Base-by-base conservation (phyloP, 345 rosid species). In the Hibiscus mutabilis region DNA sequence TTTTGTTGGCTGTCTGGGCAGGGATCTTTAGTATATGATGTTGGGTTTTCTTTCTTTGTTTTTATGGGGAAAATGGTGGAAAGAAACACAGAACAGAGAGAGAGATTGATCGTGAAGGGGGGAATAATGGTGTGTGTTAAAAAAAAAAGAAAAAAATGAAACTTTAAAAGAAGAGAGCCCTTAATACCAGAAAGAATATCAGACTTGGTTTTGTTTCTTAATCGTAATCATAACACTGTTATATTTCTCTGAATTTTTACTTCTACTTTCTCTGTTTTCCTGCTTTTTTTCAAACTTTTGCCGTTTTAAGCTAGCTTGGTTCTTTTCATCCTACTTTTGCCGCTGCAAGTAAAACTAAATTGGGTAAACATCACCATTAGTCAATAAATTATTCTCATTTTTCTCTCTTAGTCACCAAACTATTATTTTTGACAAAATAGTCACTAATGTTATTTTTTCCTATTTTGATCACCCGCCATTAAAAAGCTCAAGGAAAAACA, bases 181-280 rank as follows among this genome's bases (percentile, higher is more conserved):
- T 73, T 72, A 75, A 80, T 81, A 77, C 84, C 88, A 83, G 86
- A 87, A 88, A 82, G 78, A 75, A 79, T 73, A 78, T 71, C 72
- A 73, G 78, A 77, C 73, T 70, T 74, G 77, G 63, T 63, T 71
- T 52, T 52, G 22, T n/a, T 73, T 65, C 76, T 77, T 75, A 66
- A 65, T 75, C 77, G 55, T 31, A n/a, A 8, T 19, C 60, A 18
- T 58, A 15, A 21, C 31, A 37, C 18, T n/a, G 37, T 49, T 49
- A 4, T 15, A 15, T 49, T 16, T 49, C 55, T 49, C 4, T 16
- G 6, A 49, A 49, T 3, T 15, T 37, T 42, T 12, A 16, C 9
- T 31, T 72, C 25, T 18, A 11, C 12, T 53, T 53, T 53, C 24
- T 53, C 55, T 49, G 55, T 52, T 52, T 52, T 52, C 57, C 22